Evolutionary conservation across 2,329 filamentous ascomycete genomes (phyloP).

Genomic region (Tolypocladium tundrense): DNA sequence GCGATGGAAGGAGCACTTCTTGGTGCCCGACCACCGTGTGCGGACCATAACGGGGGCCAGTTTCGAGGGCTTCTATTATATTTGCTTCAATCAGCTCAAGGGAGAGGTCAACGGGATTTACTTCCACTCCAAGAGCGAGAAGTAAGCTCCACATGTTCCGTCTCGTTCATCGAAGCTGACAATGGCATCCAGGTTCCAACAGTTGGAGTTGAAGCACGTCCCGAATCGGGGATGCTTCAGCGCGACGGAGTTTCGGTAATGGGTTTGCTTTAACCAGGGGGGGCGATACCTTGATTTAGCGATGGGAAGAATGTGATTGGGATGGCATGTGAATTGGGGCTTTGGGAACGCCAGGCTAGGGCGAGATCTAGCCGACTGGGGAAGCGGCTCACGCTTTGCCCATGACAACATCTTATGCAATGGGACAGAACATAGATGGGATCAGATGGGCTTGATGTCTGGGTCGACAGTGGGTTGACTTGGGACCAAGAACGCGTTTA

Average conservation of each 20-base stretch:
- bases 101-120: slow-evolving; percentile 90
- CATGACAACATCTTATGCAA: not conserved
- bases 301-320: not conserved
- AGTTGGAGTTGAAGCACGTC: slow-evolving; percentile 83
- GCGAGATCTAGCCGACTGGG: not conserved
- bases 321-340: not conserved
- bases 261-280: slow-evolving; percentile 1
- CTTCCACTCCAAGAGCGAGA: slow-evolving; percentile 96
- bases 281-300: slow-evolving; percentile 3
- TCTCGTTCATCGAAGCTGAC: not conserved
- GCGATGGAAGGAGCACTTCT: slow-evolving; percentile 98
- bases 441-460: not conserved
- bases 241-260: slow-evolving; percentile 67
- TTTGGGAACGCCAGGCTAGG: not conserved
- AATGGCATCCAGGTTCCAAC: slow-evolving; percentile 60
- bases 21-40: slow-evolving; percentile 90
- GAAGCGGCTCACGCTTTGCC: not conserved
- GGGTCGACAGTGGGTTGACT: not conserved
- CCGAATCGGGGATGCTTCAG: slow-evolving; percentile 73
- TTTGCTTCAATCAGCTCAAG: slow-evolving; percentile 89
- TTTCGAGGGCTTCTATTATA: slow-evolving; percentile 98
- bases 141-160: slow-evolving; percentile 46
- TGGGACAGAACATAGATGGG: not conserved
- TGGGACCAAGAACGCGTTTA: not conserved
- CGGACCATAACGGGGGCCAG: slow-evolving; percentile 86